Evolutionary conservation across 257 asterid species (phyloP).

Genomic region (Jacaranda mimosifolia): DNA sequence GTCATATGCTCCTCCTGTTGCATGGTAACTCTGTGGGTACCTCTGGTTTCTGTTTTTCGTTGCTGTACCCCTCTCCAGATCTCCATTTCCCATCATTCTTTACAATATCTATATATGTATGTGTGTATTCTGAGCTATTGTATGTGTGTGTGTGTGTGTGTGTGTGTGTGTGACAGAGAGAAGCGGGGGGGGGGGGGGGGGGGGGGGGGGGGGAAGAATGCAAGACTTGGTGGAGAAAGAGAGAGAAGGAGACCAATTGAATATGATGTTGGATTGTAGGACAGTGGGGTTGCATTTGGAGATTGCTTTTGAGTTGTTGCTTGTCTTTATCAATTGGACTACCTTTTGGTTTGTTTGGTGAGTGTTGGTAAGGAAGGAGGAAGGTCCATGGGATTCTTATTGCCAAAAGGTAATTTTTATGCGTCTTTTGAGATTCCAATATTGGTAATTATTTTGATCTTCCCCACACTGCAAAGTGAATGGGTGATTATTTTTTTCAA

Average conservation of each 20-base stretch:
- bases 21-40: conserved; percentile 39
- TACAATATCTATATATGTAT: neutral
- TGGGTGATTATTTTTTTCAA: neutral
- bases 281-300: neutral
- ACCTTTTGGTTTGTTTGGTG: conserved; percentile 21
- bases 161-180: neutral
- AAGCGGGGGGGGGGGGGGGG: conserved; percentile 27
- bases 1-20: conserved; percentile 48
- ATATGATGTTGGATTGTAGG: conserved; percentile 5
- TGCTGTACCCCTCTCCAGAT: conserved; percentile 69
- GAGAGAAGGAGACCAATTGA: neutral
- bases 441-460: neutral
- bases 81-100: conserved; percentile 60
- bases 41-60: conserved; percentile 53
- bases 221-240: conserved; percentile 38
- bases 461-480: neutral
- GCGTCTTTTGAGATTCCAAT: neutral
- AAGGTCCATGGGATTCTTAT: conserved; percentile 21
- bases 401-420: neutral
- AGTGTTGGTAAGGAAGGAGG: neutral
- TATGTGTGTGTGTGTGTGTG: neutral
- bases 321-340: neutral
- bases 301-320: conserved; percentile 19
- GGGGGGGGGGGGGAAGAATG: conserved; percentile 42
- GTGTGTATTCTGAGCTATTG: neutral